Evolutionary conservation across 2,329 filamentous ascomycete genomes (phyloP), one percentile per base, ranked within the genome.

Genomic region (Fonsecaea pugnacius): DNA sequence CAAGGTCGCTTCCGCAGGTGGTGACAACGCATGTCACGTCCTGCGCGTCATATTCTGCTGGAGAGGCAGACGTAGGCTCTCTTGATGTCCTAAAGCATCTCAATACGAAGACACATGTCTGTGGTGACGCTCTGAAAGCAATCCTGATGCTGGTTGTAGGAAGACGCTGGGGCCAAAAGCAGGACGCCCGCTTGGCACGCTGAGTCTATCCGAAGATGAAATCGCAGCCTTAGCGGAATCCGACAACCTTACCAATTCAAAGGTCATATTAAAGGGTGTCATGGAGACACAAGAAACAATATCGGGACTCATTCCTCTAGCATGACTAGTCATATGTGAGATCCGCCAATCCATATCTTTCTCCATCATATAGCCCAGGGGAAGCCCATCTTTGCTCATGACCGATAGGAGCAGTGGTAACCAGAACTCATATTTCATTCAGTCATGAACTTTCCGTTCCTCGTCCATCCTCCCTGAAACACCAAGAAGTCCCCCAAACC

Each of bases 11-110:
- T 59, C 33, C 60, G 56, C 61, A 46, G 2, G 43, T 48, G 50
- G 55, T 56, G 56, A 60, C 56, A 32, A 48, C 36, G 54, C 27
- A 18, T 38, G 38, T 64, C 62, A 64, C 33, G 32, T 18, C 16
- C 43, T 60, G 55, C 48, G 38, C 59, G 40, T 57, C 62, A 64
- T 64, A 32, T 46, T 60, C 46, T 38, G 57, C n/a, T n/a, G n/a
- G 40, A 50, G 24, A 43, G 8, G 33, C n/a, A 16, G 32, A 38
- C 27, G 30, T n/a, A 16, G 55, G 46, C 36, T 33, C 60, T 58
- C 53, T 57, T 46, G 43, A 43, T 16, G 14, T 24, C 33, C 46
- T 52, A 18, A 27, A 62, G 59, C 21, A 62, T 53, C 21, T 58
- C 32, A 21, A 63, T 33, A 46, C 40, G 40, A 46, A 50, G 18